Evolutionary conservation across 2,329 filamentous ascomycete genomes (phyloP).

Genomic region (Fusarium scirpi): DNA sequence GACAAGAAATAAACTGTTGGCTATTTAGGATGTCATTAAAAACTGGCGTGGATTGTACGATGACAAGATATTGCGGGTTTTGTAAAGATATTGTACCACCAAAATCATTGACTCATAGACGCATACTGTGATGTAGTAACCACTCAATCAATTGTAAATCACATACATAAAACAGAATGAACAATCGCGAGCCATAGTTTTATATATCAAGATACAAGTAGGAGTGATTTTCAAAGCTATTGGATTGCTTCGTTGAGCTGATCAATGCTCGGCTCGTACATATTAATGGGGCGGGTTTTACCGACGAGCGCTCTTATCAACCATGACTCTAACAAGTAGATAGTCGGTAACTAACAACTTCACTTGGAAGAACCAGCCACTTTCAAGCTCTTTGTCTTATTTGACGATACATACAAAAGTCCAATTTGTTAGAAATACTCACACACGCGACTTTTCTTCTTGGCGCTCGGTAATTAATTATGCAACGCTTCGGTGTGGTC

Average conservation of each 20-base stretch:
- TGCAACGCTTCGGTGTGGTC: conserved; percentile 44
- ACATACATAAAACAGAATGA: not conserved
- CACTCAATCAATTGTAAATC: conserved; percentile 49
- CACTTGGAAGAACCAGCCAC: conserved; percentile 3
- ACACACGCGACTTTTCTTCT: not conserved
- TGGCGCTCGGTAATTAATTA: conserved; percentile 14
- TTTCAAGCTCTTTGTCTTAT: not conserved
- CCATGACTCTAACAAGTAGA: conserved; percentile 28
- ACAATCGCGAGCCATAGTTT: not conserved
- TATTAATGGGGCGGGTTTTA: conserved; percentile 40
- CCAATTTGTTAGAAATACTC: not conserved
- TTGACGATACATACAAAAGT: not conserved
- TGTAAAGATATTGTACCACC: conserved; percentile 48
- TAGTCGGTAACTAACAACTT: not conserved
- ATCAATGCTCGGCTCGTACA: conserved; percentile 29
- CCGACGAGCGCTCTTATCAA: conserved; percentile 40
- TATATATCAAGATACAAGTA: not conserved
- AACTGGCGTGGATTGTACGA: conserved; percentile 32
- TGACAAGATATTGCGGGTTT: conserved; percentile 32
- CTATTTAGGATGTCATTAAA: conserved; percentile 5
- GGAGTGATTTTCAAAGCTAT: not conserved
- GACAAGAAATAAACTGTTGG: conserved; percentile 29
- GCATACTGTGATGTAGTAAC: conserved; percentile 39
- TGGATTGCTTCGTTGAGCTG: conserved; percentile 16
- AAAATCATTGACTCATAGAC: conserved; percentile 42